phyloP scores from a whole-genome alignment of 495 filamentous ascomycete genomes.

The Neurospora sp. region DNA sequence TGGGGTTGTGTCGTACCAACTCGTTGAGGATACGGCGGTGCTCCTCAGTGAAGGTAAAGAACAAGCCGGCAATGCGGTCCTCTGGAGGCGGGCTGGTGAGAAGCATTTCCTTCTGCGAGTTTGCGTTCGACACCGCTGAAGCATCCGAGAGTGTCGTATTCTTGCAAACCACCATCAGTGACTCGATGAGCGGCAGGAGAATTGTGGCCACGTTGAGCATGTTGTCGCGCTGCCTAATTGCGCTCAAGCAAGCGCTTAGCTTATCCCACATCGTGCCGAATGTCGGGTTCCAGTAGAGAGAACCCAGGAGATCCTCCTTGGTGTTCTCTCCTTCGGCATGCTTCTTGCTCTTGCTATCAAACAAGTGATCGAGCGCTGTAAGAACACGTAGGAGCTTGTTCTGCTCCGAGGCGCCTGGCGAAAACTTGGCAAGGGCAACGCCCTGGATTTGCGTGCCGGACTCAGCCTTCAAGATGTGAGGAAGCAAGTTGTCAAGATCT shows the following conservation, averaged over 20 bases:
- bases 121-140: slow-evolving; percentile 7
- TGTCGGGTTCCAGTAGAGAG: slow-evolving; percentile 79
- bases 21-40: slow-evolving; percentile 98
- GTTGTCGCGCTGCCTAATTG: slow-evolving; percentile 83
- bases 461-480: slow-evolving; percentile 76
- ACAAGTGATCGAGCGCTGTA: slow-evolving; percentile 91
- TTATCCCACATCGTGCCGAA: slow-evolving; percentile 88
- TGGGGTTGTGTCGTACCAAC: slow-evolving; percentile 89
- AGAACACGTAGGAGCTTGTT: slow-evolving; percentile 89
- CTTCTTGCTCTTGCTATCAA: slow-evolving; percentile 59
- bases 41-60: slow-evolving; percentile 98
- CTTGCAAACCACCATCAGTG: slow-evolving; percentile 98
- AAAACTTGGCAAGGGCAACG: slow-evolving; percentile 88
- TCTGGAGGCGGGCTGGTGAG: slow-evolving; percentile 71
- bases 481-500: slow-evolving; percentile 78
- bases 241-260: slow-evolving; percentile 81
- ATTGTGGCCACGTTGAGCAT: slow-evolving; percentile 96
- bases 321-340: slow-evolving; percentile 46
- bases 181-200: slow-evolving; percentile 85
- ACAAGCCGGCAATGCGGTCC: slow-evolving; percentile 74
- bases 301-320: slow-evolving; percentile 75
- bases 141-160: slow-evolving; percentile 73
- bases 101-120: slow-evolving; percentile 59
- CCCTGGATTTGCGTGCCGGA: slow-evolving; percentile 92
- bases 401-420: slow-evolving; percentile 88